These are phyloP conservation scores for Cochlearia excelsa DNA, from an alignment of 345 rosid species.

Conservation along the genomic window DNA sequence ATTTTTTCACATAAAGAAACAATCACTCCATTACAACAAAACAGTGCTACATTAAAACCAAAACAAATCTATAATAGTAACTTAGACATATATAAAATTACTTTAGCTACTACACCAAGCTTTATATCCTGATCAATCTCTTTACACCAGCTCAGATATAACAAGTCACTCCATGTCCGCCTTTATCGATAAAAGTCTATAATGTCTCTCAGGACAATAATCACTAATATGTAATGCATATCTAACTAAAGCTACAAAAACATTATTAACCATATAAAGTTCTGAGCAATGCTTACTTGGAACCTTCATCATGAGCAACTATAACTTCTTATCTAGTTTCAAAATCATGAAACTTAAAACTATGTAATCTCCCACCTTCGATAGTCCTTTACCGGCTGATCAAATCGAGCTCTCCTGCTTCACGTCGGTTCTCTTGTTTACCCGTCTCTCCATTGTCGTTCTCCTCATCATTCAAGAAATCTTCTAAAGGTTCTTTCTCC, in stretches of 20 bases:
- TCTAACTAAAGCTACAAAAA: slow-evolving; percentile 13
- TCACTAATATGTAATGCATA: slow-evolving; percentile 2
- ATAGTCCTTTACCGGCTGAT: slow-evolving; percentile 49
- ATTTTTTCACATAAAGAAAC: too few relatives aligned
- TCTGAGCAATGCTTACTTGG: background rate
- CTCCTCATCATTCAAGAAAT: slow-evolving; percentile 94
- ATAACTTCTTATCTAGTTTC: too few relatives aligned
- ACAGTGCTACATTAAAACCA: too few relatives aligned
- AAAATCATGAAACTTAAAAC: background rate
- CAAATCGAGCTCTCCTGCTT: slow-evolving; percentile 80
- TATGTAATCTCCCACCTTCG: slow-evolving; percentile 6
- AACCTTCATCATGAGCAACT: background rate
- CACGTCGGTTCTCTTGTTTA: slow-evolving; percentile 71
- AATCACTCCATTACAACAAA: too few relatives aligned
- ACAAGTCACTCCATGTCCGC: too few relatives aligned
- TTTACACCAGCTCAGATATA: too few relatives aligned
- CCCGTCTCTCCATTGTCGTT: slow-evolving; percentile 74
- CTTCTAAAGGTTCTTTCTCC: slow-evolving; percentile 90
- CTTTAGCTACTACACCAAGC: too few relatives aligned
- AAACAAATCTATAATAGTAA: too few relatives aligned
- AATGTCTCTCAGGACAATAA: slow-evolving; percentile 1
- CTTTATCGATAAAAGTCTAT: too few relatives aligned
- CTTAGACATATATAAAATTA: too few relatives aligned
- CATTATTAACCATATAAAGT: slow-evolving; percentile 3
- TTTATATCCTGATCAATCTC: too few relatives aligned